A percentile compares a stretch with the other conserved stretches of the same genome.
Evolutionary conservation across 2,329 filamentous ascomycete genomes (phyloP).

Genomic region (Aureobasidium leucospermi): DNA sequence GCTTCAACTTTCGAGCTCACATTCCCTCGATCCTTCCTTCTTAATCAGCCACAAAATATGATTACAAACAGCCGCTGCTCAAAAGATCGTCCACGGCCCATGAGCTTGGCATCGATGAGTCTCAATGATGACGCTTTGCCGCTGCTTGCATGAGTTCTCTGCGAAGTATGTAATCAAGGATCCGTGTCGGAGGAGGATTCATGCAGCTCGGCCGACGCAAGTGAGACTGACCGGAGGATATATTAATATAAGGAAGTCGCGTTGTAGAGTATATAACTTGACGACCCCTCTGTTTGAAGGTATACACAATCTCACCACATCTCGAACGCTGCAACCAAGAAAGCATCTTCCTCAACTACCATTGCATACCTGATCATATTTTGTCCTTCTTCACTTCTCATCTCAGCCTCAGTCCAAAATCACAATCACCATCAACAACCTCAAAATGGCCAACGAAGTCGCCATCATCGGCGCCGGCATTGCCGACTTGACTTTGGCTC

Average conservation of each 20-base stretch:
- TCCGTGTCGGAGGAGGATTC: neutral
- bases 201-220: neutral
- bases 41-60: neutral
- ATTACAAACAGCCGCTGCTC: neutral
- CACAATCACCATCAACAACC: neutral
- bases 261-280: neutral
- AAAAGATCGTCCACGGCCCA: neutral
- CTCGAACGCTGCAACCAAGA: neutral
- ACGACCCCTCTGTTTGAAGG: neutral
- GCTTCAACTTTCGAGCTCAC: neutral
- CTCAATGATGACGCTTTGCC: no score
- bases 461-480: slow-evolving; percentile 44
- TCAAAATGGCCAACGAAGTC: slow-evolving; percentile 18
- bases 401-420: no score
- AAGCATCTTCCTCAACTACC: neutral
- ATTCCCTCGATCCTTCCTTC: neutral
- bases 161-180: no score
- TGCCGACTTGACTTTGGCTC: slow-evolving; percentile 48
- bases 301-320: neutral
- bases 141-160: no score
- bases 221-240: neutral
- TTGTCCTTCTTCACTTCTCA: no score
- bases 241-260: no score
- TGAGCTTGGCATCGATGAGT: no score
- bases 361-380: neutral